Conservation (phyloP, 2,329 filamentous ascomycete genomes). For the Stromatinia cepivora region DNA sequence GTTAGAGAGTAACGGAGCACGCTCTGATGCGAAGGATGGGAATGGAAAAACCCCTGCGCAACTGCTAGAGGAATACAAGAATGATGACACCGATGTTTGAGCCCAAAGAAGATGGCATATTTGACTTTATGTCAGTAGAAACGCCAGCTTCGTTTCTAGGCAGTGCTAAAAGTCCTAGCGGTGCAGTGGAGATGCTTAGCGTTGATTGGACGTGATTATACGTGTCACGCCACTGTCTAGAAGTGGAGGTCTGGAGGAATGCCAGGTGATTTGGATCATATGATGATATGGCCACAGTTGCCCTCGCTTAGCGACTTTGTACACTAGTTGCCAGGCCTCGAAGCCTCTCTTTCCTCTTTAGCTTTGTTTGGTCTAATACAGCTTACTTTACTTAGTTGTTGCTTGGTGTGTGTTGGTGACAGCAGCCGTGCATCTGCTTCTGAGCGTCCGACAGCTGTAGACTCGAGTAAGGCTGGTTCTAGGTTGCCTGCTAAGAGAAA, state of each 20-base stretch:
- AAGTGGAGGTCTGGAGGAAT: background rate
- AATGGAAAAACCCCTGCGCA: too few species aligned
- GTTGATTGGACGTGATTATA: background rate
- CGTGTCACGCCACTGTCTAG: background rate
- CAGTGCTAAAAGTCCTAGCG: background rate
- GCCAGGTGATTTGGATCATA: background rate
- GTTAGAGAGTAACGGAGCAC: too few species aligned
- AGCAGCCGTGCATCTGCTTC: too few species aligned
- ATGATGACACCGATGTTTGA: too few species aligned
- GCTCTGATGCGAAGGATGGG: too few species aligned
- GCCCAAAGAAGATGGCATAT: too few species aligned
- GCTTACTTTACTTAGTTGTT: too few species aligned
- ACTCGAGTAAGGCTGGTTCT: too few species aligned
- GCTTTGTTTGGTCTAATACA: background rate
- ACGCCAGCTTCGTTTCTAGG: background rate
- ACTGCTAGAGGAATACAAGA: too few species aligned
- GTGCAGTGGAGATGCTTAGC: background rate
- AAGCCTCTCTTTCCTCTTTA: background rate
- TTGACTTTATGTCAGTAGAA: background rate
- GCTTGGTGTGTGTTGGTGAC: too few species aligned
- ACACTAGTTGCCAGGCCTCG: background rate
- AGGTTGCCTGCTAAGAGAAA: too few species aligned
- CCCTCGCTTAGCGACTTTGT: background rate
- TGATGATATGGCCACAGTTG: background rate
- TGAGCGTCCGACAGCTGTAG: too few species aligned